Evolutionary conservation across 768 basidiomycete genomes (phyloP).

Genomic region (Punctularia strigosozonata): DNA sequence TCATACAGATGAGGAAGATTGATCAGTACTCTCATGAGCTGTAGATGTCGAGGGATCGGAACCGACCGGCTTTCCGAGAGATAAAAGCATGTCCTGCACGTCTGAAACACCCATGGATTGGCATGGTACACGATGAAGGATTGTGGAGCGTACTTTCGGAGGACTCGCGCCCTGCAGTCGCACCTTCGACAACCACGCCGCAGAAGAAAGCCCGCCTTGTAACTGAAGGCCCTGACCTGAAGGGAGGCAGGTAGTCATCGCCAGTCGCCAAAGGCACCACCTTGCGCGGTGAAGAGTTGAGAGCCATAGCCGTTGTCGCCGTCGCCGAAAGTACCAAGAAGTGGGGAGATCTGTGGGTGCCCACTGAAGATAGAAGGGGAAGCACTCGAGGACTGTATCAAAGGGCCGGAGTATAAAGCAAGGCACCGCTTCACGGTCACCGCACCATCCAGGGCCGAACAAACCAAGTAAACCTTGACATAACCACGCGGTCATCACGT

Average conservation of each 20-base stretch:
- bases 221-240: slow-evolving; percentile 21
- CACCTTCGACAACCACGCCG: slow-evolving; percentile 82
- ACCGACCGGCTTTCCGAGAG: slow-evolving; percentile 62
- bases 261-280: slow-evolving; percentile 61
- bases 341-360: too few relatives aligned
- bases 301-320: too few relatives aligned
- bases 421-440: too few relatives aligned
- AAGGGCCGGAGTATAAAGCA: too few relatives aligned
- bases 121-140: background rate
- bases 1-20: background rate
- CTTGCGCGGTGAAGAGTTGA: slow-evolving; percentile 64
- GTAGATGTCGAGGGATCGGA: slow-evolving; percentile 33
- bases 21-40: slow-evolving; percentile 1
- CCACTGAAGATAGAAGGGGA: too few relatives aligned
- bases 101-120: slow-evolving; percentile 28
- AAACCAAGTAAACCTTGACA: too few relatives aligned
- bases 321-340: too few relatives aligned
- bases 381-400: too few relatives aligned
- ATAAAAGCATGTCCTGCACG: slow-evolving; percentile 67
- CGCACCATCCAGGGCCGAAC: too few relatives aligned
- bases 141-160: slow-evolving; percentile 42
- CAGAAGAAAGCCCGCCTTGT: slow-evolving; percentile 84
- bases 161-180: slow-evolving; percentile 54
- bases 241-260: slow-evolving; percentile 40
- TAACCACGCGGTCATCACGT: too few relatives aligned